Percentiles rank a stretch among this genome's conserved stretches.
phyloP scores from a whole-genome alignment of 805 yeast species.

The Ogataea angusta region DNA sequence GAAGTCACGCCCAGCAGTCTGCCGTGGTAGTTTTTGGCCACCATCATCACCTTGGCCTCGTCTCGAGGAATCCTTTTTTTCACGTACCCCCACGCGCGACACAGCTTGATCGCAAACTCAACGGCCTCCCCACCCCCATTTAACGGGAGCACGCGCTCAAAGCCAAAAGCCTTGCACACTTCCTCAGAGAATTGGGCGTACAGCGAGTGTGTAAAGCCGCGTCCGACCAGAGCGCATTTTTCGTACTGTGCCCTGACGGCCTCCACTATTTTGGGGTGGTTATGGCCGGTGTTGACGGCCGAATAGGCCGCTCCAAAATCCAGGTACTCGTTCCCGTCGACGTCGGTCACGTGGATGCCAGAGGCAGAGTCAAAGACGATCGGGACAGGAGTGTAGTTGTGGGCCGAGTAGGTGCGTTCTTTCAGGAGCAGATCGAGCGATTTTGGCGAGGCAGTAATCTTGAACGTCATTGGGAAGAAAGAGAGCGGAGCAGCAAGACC shows the following conservation, averaged over 20 bases:
- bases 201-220: constrained; percentile 26
- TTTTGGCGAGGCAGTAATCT: constrained; percentile 18
- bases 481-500: not conserved
- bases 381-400: constrained; percentile 30
- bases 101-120: constrained; percentile 39
- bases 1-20: constrained; percentile 40
- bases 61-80: constrained; percentile 27
- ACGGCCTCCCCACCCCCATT: constrained; percentile 37
- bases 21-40: constrained; percentile 37
- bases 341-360: constrained; percentile 25
- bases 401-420: constrained; percentile 27
- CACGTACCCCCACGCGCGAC: constrained; percentile 32
- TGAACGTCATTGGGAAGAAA: constrained; percentile 11
- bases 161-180: constrained; percentile 28
- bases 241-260: constrained; percentile 33
- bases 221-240: constrained; percentile 30
- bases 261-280: constrained; percentile 26
- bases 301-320: constrained; percentile 30
- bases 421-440: constrained; percentile 13
- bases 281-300: constrained; percentile 30
- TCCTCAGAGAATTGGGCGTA: constrained; percentile 26
- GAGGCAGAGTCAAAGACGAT: constrained; percentile 24
- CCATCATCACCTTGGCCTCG: constrained; percentile 32
- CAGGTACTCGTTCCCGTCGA: constrained; percentile 25
- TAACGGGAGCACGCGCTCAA: constrained; percentile 30